phyloP scores from a whole-genome alignment of 495 filamentous ascomycete genomes.

The Talaromyces adpressus region DNA sequence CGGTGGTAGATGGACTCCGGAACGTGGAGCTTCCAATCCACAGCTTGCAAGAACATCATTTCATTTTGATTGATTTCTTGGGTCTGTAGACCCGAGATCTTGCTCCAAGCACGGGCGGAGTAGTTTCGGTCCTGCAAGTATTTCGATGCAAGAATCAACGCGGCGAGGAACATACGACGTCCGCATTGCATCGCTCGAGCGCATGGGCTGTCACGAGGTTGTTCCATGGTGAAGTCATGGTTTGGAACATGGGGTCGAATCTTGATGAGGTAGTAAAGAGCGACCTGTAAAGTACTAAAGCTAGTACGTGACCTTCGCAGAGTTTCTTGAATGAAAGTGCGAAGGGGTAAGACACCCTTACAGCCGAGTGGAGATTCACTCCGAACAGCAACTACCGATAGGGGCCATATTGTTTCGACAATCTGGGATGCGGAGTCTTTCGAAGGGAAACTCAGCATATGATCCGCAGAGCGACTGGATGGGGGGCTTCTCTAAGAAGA shows the following conservation, averaged over 20 bases:
- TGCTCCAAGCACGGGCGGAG: constrained; percentile 95
- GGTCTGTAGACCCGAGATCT: constrained; percentile 88
- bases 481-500: constrained; percentile 11
- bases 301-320: constrained; percentile 89
- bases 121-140: constrained; percentile 98
- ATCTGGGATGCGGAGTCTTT: constrained; percentile 96
- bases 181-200: constrained; percentile 89
- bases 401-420: constrained; percentile 96
- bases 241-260: constrained; percentile 86
- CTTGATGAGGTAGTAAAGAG: constrained; percentile 90
- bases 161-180: constrained; percentile 93
- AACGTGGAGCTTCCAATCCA: constrained; percentile 93
- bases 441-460: constrained; percentile 19
- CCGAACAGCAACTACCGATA: constrained; percentile 41
- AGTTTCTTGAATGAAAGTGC: constrained; percentile 96
- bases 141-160: constrained; percentile 89
- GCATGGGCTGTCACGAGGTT: constrained; percentile 63
- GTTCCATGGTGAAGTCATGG: constrained; percentile 81
- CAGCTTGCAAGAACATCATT: constrained; percentile 81
- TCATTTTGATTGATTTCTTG: constrained; percentile 95
- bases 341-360: constrained; percentile 76
- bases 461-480: constrained; percentile 13
- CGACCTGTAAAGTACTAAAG: constrained; percentile 95
- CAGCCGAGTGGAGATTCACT: constrained; percentile 38
- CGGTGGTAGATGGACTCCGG: constrained; percentile 79